Evolutionary conservation across 495 filamentous ascomycete genomes (phyloP), one percentile per base, ranked within the genome.

Genomic region (Podospora sp.): DNA sequence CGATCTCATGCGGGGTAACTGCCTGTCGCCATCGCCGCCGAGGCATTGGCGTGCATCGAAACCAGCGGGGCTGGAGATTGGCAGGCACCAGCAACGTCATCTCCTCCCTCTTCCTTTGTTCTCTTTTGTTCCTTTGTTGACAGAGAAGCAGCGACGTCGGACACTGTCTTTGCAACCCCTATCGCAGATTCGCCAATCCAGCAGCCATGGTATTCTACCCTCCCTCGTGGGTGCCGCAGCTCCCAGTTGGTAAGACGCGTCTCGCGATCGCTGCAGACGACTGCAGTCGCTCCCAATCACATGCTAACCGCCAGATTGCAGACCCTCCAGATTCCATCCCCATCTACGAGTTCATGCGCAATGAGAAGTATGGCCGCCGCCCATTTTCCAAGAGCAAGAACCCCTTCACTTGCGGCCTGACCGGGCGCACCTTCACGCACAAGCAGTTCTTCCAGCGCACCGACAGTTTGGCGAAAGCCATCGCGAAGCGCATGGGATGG

Each of bases 351-450:
- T 96, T 96, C 76, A 91, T 96, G 83, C 84, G 88, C 50, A 85
- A 86, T 66, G 92, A 96, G 68, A 77, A 81, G 64, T 86, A 92
- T 78, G 91, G 91, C 50, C 86, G 92, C 59, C 77, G 81, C 63
- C 82, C 91, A 9, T 77, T 93, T 8, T 81, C 80, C 14, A 80
- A 85, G 70, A 90, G 92, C 7, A 80, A 80, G 60, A 84, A 91
- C 55, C 92, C 92, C 16, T 97, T 89, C 78, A 96, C 91, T 18
- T 96, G 93, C 72, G 93, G 92, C 16, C 59, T 96, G 53, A 87
- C 86, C 6, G 92, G 92, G 58, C 86, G 85, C 74, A 85, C 87
- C 18, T 94, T 90, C 77, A 88, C 90, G 9, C 80, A 84, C 21
- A 70, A 81, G 18, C 87, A 96, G 68, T 83, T 92, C 25, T 86